phyloP scores from a whole-genome alignment of 768 basidiomycete genomes.

The Chalciporus piperatus region DNA sequence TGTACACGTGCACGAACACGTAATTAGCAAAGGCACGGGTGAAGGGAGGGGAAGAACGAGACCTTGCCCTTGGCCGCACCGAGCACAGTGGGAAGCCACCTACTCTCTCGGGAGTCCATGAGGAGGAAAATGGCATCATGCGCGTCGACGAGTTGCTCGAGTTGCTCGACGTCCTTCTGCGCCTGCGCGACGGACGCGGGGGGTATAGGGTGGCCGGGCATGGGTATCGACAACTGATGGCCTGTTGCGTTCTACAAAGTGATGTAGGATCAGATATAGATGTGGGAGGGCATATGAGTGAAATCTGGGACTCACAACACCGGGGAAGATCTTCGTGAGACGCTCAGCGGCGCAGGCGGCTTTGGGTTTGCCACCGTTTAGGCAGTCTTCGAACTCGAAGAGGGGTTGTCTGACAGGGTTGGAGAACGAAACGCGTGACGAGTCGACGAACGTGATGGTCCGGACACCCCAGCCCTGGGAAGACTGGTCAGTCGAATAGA shows the following conservation, averaged over 20 bases:
- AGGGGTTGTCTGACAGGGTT: constrained; percentile 97
- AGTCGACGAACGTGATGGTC: constrained; percentile 91
- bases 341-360: constrained; percentile 85
- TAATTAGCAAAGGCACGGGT: neutral
- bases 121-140: constrained; percentile 92
- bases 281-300: neutral
- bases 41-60: constrained; percentile 3
- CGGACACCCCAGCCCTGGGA: constrained; percentile 92
- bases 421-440: constrained; percentile 88
- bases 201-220: constrained; percentile 96
- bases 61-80: constrained; percentile 85
- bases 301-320: constrained; percentile 59
- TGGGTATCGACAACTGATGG: constrained; percentile 79
- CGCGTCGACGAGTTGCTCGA: constrained; percentile 75
- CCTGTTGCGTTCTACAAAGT: constrained; percentile 71
- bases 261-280: neutral
- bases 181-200: constrained; percentile 51
- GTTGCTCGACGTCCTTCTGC: constrained; percentile 61
- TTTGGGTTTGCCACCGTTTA: constrained; percentile 91
- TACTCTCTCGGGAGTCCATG: constrained; percentile 97
- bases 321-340: constrained; percentile 88
- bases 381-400: constrained; percentile 92
- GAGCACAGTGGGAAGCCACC: constrained; percentile 94
- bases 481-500: neutral
- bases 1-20: constrained; percentile 26